Evolutionary conservation across 352 stramenopile genomes (phyloP).

Genomic region (Globisporangium uncinulatum): DNA sequence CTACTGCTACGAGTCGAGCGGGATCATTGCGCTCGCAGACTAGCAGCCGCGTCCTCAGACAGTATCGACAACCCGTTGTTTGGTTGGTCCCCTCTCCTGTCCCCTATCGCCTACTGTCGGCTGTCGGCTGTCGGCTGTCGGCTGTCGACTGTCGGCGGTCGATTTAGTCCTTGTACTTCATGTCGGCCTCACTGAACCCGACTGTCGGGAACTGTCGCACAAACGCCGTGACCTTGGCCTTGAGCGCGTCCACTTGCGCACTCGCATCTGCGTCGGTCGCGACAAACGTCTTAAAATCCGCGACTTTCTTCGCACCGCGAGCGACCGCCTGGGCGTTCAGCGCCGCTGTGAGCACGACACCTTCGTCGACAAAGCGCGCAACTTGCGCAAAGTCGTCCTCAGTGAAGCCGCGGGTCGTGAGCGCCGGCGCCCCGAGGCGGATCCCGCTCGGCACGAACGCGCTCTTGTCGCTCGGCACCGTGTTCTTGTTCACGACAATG

Average conservation of each 20-base stretch:
- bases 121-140: not conserved
- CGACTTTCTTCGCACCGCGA: slow-evolving; percentile 95
- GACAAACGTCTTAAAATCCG: slow-evolving; percentile 84
- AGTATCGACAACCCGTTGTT: too few species aligned
- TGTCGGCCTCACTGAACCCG: slow-evolving; percentile 93
- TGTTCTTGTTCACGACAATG: slow-evolving; percentile 99
- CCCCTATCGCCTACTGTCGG: not conserved
- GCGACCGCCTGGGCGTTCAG: slow-evolving; percentile 87
- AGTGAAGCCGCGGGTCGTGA: slow-evolving; percentile 94
- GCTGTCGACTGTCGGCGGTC: not conserved
- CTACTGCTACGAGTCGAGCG: slow-evolving; percentile 77
- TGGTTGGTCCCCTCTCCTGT: too few species aligned
- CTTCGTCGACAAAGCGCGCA: slow-evolving; percentile 94
- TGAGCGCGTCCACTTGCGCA: slow-evolving; percentile 72
- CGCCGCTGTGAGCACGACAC: slow-evolving; percentile 90
- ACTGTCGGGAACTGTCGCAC: slow-evolving; percentile 95
- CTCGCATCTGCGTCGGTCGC: slow-evolving; percentile 33
- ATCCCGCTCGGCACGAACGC: slow-evolving; percentile 96
- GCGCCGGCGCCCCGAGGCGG: slow-evolving; percentile 93
- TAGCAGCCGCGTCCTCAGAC: slow-evolving; percentile 12
- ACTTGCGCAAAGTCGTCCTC: slow-evolving; percentile 95
- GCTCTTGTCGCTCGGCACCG: slow-evolving; percentile 95
- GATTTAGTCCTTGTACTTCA: slow-evolving; percentile 83
- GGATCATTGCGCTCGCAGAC: slow-evolving; percentile 65
- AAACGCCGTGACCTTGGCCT: slow-evolving; percentile 90